A percentile compares a stretch with the other conserved stretches of the same genome.
Conservation (phyloP, 2,329 filamentous ascomycete species). For the Monosporascus sp. region DNA sequence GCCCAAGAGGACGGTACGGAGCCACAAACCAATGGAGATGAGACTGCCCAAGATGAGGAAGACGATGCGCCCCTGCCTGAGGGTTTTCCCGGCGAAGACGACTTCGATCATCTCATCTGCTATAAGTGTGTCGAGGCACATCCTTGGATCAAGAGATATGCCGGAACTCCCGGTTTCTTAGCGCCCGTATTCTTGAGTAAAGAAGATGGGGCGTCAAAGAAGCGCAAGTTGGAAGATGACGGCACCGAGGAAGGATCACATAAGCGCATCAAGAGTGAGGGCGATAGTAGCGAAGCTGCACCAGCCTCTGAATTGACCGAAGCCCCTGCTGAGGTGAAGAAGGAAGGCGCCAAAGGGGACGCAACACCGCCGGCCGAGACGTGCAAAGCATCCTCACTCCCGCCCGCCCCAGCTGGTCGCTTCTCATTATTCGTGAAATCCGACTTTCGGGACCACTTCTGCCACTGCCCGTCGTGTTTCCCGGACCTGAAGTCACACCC, state of each 20-base stretch:
- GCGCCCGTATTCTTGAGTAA: slow-evolving; percentile 56
- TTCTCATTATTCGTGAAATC: slow-evolving; percentile 82
- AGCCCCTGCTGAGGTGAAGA: slow-evolving; percentile 10
- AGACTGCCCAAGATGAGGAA: slow-evolving; percentile 38
- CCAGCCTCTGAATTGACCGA: slow-evolving; percentile 5
- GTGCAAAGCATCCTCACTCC: slow-evolving; percentile 61
- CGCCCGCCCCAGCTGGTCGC: slow-evolving; percentile 46
- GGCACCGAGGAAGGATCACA: slow-evolving; percentile 28
- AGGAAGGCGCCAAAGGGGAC: slow-evolving; percentile 14
- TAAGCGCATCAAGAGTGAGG: slow-evolving; percentile 51
- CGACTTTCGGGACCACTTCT: slow-evolving; percentile 76
- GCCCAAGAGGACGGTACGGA: slow-evolving; percentile 16
- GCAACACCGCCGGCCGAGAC: slow-evolving; percentile 9
- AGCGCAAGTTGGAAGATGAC: slow-evolving; percentile 62
- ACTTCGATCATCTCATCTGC: slow-evolving; percentile 87
- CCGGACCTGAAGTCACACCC: slow-evolving; percentile 64
- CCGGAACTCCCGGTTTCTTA: slow-evolving; percentile 74
- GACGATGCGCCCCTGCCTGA: slow-evolving; percentile 68
- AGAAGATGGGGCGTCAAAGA: slow-evolving; percentile 39
- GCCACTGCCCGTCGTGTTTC: slow-evolving; percentile 79
- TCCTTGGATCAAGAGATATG: slow-evolving; percentile 90
- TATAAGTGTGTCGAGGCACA: slow-evolving; percentile 87
- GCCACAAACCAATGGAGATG: slow-evolving; percentile 17
- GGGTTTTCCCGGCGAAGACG: slow-evolving; percentile 83
- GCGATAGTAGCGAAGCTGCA: slow-evolving; percentile 9